Evolutionary conservation across 2,329 filamentous ascomycete species (phyloP), one percentile per base, ranked within the genome.

Genomic region (Diaporthe sp.): DNA sequence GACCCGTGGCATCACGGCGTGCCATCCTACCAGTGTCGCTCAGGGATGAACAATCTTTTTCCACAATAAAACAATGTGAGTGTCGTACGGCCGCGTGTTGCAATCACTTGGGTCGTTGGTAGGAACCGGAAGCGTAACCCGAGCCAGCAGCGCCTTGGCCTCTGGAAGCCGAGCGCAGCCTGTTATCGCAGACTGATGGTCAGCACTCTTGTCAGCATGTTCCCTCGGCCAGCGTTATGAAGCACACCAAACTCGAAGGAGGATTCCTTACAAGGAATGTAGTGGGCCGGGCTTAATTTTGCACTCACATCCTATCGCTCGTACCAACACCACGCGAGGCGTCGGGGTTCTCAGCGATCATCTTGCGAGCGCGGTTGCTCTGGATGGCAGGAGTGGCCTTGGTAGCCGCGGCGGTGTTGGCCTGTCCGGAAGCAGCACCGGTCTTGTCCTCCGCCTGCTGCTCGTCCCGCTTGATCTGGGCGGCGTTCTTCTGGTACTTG

Each of bases 401-500:
- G 82, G 90, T 88, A 84, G 90, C 89, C 80, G 91, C 90, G 80
- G 87, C 86, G 76, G 88, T 87, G 76, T 89, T 87, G 76, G 89
- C 88, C 82, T 89, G 89, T 81, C 90, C 92, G 76, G 92, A 91
- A 79, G 92, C 91, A 81, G 90, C 90, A 79, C 88, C 90, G 80
- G 92, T 89, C 87, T 96, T 95, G 82, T 97, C 94, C 25, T 95
- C 94, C 55, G 92, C 92, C 79, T 95, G 94, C 80, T 90, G 91
- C 92, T 79, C 92, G 92, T 80, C 94, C 85, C 96, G 93, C 80
- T 95, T 94, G 85, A 98, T 98, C 82, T 95, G 95, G 88, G 97
- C 95, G 73, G 96, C 96, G 82, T 98, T 98, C 93, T 98, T 98
- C 91, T 98, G 96, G 90, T 98, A 98, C 90, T 98, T 98, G 92